These are phyloP conservation scores for Cytidiella melzeri DNA, from an alignment of 768 basidiomycete species.

Conservation along the genomic window DNA sequence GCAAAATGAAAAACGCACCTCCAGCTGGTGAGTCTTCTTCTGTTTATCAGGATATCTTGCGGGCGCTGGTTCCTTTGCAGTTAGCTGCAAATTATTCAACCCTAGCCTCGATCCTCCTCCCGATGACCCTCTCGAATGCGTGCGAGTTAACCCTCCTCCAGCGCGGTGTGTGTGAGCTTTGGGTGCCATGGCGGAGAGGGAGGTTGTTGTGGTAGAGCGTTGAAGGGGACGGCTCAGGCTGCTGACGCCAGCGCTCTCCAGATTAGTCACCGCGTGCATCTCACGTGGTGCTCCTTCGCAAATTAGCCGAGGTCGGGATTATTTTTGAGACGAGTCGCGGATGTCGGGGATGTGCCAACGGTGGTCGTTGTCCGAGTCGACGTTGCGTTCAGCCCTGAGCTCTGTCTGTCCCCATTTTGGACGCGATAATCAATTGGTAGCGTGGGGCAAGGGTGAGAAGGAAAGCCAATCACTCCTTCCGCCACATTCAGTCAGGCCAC, in stretches of 20 bases:
- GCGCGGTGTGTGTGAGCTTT: constrained; percentile 42
- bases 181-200: constrained; percentile 36
- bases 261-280: constrained; percentile 8
- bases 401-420: neutral
- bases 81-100: constrained; percentile 53
- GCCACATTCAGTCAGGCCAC: neutral
- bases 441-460: neutral
- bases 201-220: neutral
- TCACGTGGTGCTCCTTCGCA: constrained; percentile 1
- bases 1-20: constrained; percentile 32
- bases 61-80: constrained; percentile 50
- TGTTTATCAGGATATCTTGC: constrained; percentile 43
- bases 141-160: constrained; percentile 42
- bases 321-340: neutral
- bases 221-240: constrained; percentile 1
- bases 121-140: constrained; percentile 62
- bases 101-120: constrained; percentile 46
- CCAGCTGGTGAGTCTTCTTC: constrained; percentile 42
- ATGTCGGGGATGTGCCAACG: neutral
- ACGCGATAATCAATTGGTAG: neutral
- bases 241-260: constrained; percentile 3
- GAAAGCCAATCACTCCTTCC: neutral
- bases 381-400: neutral
- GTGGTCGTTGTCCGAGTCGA: neutral
- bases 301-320: constrained; percentile 4